Percentiles rank a stretch among this genome's conserved stretches.
Evolutionary conservation across 1,139 yeast genomes (phyloP).

Genomic region (Hyphopichia buzzinii): DNA sequence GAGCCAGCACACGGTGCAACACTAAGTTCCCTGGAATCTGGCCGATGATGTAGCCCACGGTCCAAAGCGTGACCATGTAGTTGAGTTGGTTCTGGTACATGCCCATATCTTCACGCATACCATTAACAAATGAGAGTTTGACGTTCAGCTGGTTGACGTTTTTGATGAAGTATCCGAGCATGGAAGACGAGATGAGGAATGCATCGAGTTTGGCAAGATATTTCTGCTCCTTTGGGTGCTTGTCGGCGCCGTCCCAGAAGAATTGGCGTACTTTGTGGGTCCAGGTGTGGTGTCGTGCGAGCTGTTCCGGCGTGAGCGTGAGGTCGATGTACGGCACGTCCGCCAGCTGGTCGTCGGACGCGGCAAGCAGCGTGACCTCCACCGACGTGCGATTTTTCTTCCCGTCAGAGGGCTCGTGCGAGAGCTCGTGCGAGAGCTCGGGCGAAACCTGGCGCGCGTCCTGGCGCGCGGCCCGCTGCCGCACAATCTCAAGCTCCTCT

Average conservation of each 20-base stretch:
- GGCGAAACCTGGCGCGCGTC: neutral
- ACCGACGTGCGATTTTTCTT: too few relatives aligned
- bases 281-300: constrained; percentile 19
- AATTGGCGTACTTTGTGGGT: constrained; percentile 29
- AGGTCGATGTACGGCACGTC: constrained; percentile 27
- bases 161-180: constrained; percentile 39
- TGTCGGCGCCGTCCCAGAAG: constrained; percentile 51
- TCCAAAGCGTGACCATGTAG: constrained; percentile 50
- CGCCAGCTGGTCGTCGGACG: neutral
- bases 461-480: neutral
- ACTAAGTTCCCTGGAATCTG: constrained; percentile 58
- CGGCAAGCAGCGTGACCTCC: too few relatives aligned
- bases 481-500: too few relatives aligned
- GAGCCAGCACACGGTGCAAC: constrained; percentile 50
- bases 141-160: constrained; percentile 46
- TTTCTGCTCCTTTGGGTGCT: constrained; percentile 41
- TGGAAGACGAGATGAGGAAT: constrained; percentile 42
- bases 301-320: constrained; percentile 29
- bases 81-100: constrained; percentile 56
- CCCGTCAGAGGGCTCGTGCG: neutral
- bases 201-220: constrained; percentile 44
- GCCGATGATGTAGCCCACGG: constrained; percentile 59
- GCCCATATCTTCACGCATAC: constrained; percentile 55
- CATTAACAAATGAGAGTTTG: constrained; percentile 58
- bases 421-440: neutral